Base-by-base conservation (phyloP, 2,329 filamentous ascomycete genomes). In the Epichloe baconii region DNA sequence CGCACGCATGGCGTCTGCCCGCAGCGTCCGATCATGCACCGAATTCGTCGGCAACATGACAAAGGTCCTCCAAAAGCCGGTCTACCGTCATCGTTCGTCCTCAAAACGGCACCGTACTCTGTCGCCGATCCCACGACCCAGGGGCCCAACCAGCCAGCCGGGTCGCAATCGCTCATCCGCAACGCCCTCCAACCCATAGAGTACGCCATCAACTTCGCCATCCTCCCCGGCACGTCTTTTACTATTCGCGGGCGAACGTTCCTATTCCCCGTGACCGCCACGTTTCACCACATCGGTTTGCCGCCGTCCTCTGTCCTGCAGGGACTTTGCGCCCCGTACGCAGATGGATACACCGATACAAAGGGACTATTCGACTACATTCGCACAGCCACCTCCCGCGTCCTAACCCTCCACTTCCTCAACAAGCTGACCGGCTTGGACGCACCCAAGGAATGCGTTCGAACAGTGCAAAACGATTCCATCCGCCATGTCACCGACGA, bases 301-400 rank as follows among this genome's bases (percentile, higher is more conserved):
- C 67, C 68, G 3, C 60, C 68, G 0, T 56, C 59, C 5, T 65
- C 64, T 19, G 59, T 61, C 34, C 61, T 78, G 2, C 62, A 67
- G 3, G 49, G 55, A 4, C 54, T 64, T 15, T 77, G 72, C 54
- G 67, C 72, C 0, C 74, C 74, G 0, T 68, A 69, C 48, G 59
- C 62, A 11, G 69, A 73, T 23, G 64, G 66, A 5, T 79, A 77
- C 54, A 67, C 71, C 0, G 68, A 68, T 54, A 61, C 73, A 15
- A 54, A 58, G 10, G 71, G 74, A 36, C 66, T 77, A 5, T 62
- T 66, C 12, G 68, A 70, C 55, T 78, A 78, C 59, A 56, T 79
- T 8, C 63, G 67, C 51, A 68, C 68, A 17, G 70, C 72, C 12
- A 64, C 70, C 7, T 58, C 66, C 23, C 72, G 69, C 44, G 64